Evolutionary conservation across 441 rosid genomes (phyloP), one percentile per base, ranked within the genome.

Genomic region (Daphne laureola): DNA sequence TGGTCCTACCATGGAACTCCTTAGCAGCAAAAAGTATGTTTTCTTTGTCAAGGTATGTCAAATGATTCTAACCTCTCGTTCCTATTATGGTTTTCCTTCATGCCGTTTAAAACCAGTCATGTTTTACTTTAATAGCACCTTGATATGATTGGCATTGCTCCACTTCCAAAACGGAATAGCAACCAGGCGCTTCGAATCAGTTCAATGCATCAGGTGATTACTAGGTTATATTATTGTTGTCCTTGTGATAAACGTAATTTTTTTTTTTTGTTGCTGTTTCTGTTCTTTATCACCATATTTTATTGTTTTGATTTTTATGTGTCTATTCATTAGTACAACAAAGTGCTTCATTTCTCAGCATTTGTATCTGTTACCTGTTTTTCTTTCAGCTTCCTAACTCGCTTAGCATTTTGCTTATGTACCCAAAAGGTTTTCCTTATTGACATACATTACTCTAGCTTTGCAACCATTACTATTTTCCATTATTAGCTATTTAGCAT

Each of bases 171-270:
- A 72, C 75, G 99, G 60, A 87, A 77, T 63, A 78, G 73, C 76
- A 82, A 79, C 67, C 97, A 90, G 80, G 78, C 82, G 26, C 87
- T 90, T 45, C 95, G 96, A 63, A 81, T 83, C 68, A 87, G 96
- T 78, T 93, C 98, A 54, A 90, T 93, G 64, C 99, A 93, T 78
- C 97, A 93, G 98, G 98, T 91, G 11, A 31, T 31, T 31, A 31
- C 38, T 31, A 31, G 11, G 1, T 21, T 21, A 21, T 21, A 21
- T 21, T 21, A 21, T 21, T 21, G 25, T 4, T 21, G 25, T 21
- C 25, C 25, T 21, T 21, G 25, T 0, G 25, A 21, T 21, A 21
- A 21, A 21, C 25, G 25, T 31, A 31, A 27, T 27, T 7, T 6
- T 31, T 31, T 31, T 31, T 6, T 2, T 31, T 9, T 6, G 11